Conservation (phyloP, 371 early-diverging fungal species). For the Circinella minor region DNA sequence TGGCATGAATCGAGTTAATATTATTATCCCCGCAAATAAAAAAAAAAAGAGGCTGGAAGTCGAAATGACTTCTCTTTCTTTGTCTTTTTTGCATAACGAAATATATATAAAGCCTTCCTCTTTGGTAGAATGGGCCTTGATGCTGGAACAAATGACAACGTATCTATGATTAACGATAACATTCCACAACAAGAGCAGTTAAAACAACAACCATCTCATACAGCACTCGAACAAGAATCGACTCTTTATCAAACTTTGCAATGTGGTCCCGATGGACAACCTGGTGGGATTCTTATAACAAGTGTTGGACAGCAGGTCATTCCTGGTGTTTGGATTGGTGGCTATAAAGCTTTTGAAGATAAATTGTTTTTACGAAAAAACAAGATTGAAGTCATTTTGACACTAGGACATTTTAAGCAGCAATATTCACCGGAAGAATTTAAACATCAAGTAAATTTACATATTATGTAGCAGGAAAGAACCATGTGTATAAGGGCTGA, state of each 20-base stretch:
- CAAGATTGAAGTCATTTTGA: constrained; percentile 63
- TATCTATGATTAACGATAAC: not conserved
- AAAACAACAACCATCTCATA: no score
- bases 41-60: no score
- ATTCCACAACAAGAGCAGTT: not conserved
- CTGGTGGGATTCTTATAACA: constrained; percentile 53
- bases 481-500: not conserved
- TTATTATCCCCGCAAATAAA: no score
- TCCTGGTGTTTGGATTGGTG: constrained; percentile 48
- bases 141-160: not conserved
- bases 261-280: constrained; percentile 44
- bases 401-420: constrained; percentile 52
- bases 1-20: no score
- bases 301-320: constrained; percentile 47
- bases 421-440: constrained; percentile 37
- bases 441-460: constrained; percentile 52
- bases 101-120: no score
- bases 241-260: constrained; percentile 41
- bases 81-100: no score
- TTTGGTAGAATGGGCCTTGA: not conserved
- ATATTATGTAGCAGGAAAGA: not conserved
- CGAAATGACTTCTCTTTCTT: no score
- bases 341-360: constrained; percentile 48
- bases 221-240: constrained; percentile 1
- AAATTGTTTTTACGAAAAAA: constrained; percentile 45